Evolutionary conservation across 306 rosid genomes (phyloP), one percentile per base, ranked within the genome.

Genomic region (Vigna angularis): DNA sequence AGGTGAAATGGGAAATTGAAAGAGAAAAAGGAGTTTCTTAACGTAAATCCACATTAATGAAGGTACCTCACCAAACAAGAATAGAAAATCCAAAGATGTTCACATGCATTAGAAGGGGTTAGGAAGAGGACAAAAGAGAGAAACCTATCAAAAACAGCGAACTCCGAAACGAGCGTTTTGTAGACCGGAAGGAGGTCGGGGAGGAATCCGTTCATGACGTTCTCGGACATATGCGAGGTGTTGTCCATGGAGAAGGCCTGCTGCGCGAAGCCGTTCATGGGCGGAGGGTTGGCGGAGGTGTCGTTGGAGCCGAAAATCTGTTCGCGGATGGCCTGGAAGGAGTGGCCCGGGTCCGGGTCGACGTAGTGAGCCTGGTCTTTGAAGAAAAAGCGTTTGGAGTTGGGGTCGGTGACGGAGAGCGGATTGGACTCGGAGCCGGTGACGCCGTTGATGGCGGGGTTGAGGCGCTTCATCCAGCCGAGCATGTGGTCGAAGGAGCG

Each of bases 401-500:
- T 86, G 6, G 96, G 94, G 81, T 89, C 87, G 1, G 80, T 50
- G 2, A 81, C 73, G 7, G 88, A 83, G 1, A 87, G 1, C 0
- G 17, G 79, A 50, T 87, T 85, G 48, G 73, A 88, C 65, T 94
- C 92, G 0, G 85, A 84, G 13, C 98, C 98, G 3, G 75, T 83
- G 0, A 94, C 98, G 14, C 98, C 98, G 66, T 92, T 79, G 71
- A 94, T 94, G 52, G 73, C 66, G 2, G 97, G 90, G 82, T 90
- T 92, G 13, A 94, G 75, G 17, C 49, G 81, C 84, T 94, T 94
- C 97, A 94, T 94, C 98, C 98, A 94, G 0, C 98, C 97, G 2
- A 94, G 57, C 98, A 94, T 94, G 97, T 94, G 98, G 77, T 94
- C 97, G 79, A 94, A 94, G 45, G 97, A 94, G 2, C 98, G 88